These are phyloP conservation scores for Quercus tomentella DNA, from an alignment of 331 rosid genomes.

Conservation along the genomic window DNA sequence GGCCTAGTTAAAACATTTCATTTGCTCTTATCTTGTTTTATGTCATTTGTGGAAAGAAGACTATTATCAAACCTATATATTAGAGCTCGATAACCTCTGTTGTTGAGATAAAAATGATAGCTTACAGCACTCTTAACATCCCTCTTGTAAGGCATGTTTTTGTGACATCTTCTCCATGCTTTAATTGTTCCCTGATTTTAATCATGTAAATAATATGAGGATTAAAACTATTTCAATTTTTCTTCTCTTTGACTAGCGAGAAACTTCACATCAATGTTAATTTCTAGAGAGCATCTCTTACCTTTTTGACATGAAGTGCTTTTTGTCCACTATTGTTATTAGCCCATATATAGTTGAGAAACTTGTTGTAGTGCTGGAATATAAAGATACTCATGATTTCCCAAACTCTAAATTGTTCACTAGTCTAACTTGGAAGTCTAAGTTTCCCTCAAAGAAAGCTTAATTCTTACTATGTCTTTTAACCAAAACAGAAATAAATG, in stretches of 20 bases:
- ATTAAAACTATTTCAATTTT: background rate
- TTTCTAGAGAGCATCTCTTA: background rate
- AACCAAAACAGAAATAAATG: too few relatives aligned
- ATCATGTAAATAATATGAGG: background rate
- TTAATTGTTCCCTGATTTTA: background rate
- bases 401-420: too few relatives aligned
- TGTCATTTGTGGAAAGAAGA: background rate
- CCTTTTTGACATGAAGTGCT: conserved; percentile 15
- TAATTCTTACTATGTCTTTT: too few relatives aligned
- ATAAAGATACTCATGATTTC: too few relatives aligned
- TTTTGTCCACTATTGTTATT: conserved; percentile 11
- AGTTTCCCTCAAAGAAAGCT: too few relatives aligned
- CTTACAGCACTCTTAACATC: background rate
- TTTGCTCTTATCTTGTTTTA: background rate
- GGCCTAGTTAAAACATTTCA: background rate
- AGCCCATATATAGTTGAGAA: conserved; percentile 20
- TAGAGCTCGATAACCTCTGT: conserved; percentile 12
- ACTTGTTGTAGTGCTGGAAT: conserved; percentile 12
- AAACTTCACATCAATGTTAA: background rate
- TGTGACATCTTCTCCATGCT: conserved; percentile 19
- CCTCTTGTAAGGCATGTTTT: background rate
- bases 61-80: conserved; percentile 19
- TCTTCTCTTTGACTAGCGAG: too few relatives aligned
- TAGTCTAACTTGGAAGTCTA: too few relatives aligned
- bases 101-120: conserved; percentile 11